Evolutionary conservation across 176 grass and related monocot genomes (phyloP).

Genomic region (Saccharum spontaneum): DNA sequence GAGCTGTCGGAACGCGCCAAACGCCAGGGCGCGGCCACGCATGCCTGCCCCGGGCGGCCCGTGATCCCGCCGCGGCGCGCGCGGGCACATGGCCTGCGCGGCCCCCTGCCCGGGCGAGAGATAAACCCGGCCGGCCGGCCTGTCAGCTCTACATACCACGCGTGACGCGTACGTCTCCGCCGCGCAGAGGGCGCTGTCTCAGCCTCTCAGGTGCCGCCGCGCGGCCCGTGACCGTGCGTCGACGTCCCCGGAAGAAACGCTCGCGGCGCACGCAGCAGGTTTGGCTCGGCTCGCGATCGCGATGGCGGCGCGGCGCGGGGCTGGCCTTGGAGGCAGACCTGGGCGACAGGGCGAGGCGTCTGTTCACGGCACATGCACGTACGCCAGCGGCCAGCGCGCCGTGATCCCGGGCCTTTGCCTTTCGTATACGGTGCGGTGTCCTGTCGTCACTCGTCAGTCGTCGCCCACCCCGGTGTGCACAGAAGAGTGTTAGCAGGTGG

Average conservation of each 20-base stretch:
- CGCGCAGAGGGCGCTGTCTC: too few relatives aligned
- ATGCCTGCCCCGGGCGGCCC: neutral
- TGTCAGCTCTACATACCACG: too few relatives aligned
- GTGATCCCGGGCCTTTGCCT: neutral
- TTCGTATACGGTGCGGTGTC: neutral
- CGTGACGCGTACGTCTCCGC: too few relatives aligned
- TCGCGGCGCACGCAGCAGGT: too few relatives aligned
- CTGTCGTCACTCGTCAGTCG: neutral
- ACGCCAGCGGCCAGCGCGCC: neutral
- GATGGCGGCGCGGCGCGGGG: too few relatives aligned
- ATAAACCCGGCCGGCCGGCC: neutral
- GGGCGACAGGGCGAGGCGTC: neutral
- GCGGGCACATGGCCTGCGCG: neutral
- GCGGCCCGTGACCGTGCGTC: too few relatives aligned
- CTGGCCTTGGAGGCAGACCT: too few relatives aligned
- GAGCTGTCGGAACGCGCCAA: constrained; percentile 7
- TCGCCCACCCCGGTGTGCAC: neutral
- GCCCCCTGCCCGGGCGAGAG: neutral
- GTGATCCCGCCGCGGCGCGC: constrained; percentile 25
- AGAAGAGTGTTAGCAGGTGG: neutral
- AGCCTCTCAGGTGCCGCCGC: too few relatives aligned
- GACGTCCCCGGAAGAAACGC: too few relatives aligned
- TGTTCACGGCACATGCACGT: neutral
- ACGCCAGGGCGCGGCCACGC: constrained; percentile 14
- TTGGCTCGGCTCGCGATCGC: too few relatives aligned